phyloP scores from a whole-genome alignment of 352 stramenopile species.

The Phytophthora ramorum region DNA sequence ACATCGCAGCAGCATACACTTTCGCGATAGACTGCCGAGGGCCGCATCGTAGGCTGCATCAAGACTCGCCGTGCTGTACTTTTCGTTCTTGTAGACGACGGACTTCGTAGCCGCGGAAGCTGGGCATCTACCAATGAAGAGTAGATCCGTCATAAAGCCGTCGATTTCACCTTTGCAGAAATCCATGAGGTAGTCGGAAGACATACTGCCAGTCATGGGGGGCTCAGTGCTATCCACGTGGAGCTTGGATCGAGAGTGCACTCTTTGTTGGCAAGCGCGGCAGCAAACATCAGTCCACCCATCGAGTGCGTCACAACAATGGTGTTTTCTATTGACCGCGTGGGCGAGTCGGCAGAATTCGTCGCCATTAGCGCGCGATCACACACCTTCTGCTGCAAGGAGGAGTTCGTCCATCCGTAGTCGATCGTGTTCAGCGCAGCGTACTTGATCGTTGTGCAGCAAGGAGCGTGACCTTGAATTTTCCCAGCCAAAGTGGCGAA shows the following conservation, averaged over 20 bases:
- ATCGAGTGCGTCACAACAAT: slow-evolving; percentile 55
- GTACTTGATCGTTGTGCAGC: slow-evolving; percentile 46
- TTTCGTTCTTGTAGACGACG: slow-evolving; percentile 42
- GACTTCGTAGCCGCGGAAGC: slow-evolving; percentile 23
- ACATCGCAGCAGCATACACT: slow-evolving; percentile 46
- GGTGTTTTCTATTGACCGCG: slow-evolving; percentile 35
- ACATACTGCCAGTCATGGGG: slow-evolving; percentile 52
- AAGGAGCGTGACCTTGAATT: slow-evolving; percentile 24
- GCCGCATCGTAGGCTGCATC: slow-evolving; percentile 31
- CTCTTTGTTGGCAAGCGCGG: slow-evolving; percentile 20
- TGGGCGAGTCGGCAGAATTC: background rate
- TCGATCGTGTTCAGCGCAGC: slow-evolving; percentile 56
- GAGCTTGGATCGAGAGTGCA: slow-evolving; percentile 27
- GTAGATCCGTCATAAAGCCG: slow-evolving; percentile 28
- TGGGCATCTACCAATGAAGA: slow-evolving; percentile 45
- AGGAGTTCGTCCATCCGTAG: slow-evolving; percentile 49
- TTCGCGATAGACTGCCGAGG: slow-evolving; percentile 36
- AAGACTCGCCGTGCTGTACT: slow-evolving; percentile 21
- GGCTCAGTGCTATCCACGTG: slow-evolving; percentile 46
- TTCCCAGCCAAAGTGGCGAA: slow-evolving; percentile 28
- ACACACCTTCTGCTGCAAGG: slow-evolving; percentile 47
- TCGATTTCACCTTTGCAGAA: slow-evolving; percentile 38
- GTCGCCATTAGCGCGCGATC: slow-evolving; percentile 31
- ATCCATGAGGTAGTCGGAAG: slow-evolving; percentile 45
- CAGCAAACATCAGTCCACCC: slow-evolving; percentile 41